phyloP scores from a whole-genome alignment of 768 basidiomycete species.

The Fistulinella prunicolor region DNA sequence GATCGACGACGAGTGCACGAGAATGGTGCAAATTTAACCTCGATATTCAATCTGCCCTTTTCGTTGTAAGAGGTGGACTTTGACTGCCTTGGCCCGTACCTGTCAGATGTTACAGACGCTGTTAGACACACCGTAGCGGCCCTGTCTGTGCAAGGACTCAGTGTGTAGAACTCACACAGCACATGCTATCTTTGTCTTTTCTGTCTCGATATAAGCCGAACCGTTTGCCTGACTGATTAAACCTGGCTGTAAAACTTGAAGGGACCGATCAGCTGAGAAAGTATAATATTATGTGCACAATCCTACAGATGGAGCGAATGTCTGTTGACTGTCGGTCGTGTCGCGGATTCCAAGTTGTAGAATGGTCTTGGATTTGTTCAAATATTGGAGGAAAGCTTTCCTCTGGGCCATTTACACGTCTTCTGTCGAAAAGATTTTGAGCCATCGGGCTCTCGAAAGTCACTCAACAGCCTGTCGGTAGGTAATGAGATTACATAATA shows the following conservation, averaged over 20 bases:
- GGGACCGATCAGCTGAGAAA: conserved; percentile 6
- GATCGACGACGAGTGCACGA: conserved; percentile 75
- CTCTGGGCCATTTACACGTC: conserved; percentile 90
- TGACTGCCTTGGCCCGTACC: conserved; percentile 84
- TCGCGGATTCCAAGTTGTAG: conserved; percentile 33
- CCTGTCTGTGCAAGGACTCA: neutral
- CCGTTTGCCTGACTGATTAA: conserved; percentile 93
- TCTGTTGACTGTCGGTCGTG: conserved; percentile 54
- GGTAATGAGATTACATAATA: conserved; percentile 24
- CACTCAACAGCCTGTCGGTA: neutral
- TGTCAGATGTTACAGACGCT: conserved; percentile 27
- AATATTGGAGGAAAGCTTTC: conserved; percentile 69
- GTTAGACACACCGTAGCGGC: neutral
- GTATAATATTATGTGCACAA: neutral
- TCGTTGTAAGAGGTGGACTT: conserved; percentile 82
- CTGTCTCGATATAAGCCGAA: conserved; percentile 94
- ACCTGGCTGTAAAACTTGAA: conserved; percentile 81
- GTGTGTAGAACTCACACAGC: conserved; percentile 68
- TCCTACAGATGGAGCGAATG: conserved; percentile 85
- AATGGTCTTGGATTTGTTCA: conserved; percentile 34
- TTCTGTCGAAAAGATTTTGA: conserved; percentile 70
- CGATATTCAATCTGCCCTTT: conserved; percentile 85
- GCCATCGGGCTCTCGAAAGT: conserved; percentile 33
- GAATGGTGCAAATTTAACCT: conserved; percentile 96
- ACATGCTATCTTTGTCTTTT: conserved; percentile 89